phyloP scores from a whole-genome alignment of 176 grass and related monocot genomes.

The Paspalum notatum region DNA sequence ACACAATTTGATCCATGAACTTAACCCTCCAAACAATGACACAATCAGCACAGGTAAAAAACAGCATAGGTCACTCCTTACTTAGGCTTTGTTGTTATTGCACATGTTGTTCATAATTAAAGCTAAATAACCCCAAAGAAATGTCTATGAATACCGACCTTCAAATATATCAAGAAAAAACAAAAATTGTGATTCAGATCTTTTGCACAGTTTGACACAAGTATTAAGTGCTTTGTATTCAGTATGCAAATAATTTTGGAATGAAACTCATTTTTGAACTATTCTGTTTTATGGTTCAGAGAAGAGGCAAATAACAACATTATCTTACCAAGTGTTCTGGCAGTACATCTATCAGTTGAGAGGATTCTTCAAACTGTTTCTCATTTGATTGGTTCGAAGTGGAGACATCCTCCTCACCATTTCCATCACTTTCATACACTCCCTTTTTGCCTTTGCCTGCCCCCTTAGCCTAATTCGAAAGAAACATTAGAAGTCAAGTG shows the following conservation, averaged over 20 bases:
- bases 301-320: background rate
- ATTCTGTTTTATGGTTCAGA: background rate
- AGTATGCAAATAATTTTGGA: background rate
- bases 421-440: conserved; percentile 51
- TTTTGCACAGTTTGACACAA: background rate
- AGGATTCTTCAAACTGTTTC: conserved; percentile 58
- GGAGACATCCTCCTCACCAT: conserved; percentile 75
- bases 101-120: background rate
- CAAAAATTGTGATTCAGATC: conserved; percentile 7
- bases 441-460: conserved; percentile 66
- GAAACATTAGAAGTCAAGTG: conserved; percentile 4
- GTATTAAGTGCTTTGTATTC: background rate
- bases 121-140: background rate
- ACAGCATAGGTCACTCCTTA: background rate
- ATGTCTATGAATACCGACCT: background rate
- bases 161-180: background rate
- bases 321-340: conserved; percentile 69
- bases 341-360: conserved; percentile 54
- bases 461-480: conserved; percentile 60
- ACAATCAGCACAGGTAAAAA: background rate
- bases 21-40: background rate
- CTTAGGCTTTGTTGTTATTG: conserved; percentile 4
- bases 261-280: background rate
- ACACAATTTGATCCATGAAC: background rate
- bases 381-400: conserved; percentile 74